Evolutionary conservation across 257 asterid species (phyloP).

Genomic region (Ballota nigra): DNA sequence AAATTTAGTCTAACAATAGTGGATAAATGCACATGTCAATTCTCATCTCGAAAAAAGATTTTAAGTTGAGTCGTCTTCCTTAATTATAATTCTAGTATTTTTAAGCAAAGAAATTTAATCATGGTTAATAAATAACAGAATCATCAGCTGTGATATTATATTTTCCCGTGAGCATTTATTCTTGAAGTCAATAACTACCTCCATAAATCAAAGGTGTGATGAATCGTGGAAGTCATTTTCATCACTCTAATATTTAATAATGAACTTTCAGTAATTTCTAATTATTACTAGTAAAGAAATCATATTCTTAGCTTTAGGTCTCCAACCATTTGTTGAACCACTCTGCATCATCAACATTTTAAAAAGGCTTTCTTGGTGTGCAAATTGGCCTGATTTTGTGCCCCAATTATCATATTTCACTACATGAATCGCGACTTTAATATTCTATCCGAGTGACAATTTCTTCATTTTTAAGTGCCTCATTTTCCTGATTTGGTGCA

Average conservation of each 20-base stretch:
- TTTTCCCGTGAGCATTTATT: conserved; percentile 8
- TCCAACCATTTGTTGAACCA: conserved; percentile 41
- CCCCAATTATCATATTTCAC: neutral
- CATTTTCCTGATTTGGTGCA: neutral
- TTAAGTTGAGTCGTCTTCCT: no score
- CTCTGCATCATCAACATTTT: conserved; percentile 29
- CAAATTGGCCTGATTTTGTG: conserved; percentile 20
- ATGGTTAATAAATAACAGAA: neutral
- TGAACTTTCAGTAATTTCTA: conserved; percentile 17
- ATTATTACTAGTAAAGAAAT: conserved; percentile 6
- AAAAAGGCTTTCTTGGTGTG: neutral
- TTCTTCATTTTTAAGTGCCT: neutral
- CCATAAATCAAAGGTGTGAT: conserved; percentile 28
- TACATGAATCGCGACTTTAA: neutral
- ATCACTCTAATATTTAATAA: conserved; percentile 30
- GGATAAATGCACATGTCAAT: neutral
- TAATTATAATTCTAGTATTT: no score
- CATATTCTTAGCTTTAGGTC: conserved; percentile 11
- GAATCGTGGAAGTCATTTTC: conserved; percentile 33
- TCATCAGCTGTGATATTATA: conserved; percentile 24
- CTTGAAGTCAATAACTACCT: conserved; percentile 37
- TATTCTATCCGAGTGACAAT: neutral
- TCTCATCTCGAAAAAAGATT: no score
- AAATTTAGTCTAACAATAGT: neutral
- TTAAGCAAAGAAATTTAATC: neutral